Evolutionary conservation across 2,329 filamentous ascomycete species (phyloP).

Genomic region (Coleophoma eucalyptorum): DNA sequence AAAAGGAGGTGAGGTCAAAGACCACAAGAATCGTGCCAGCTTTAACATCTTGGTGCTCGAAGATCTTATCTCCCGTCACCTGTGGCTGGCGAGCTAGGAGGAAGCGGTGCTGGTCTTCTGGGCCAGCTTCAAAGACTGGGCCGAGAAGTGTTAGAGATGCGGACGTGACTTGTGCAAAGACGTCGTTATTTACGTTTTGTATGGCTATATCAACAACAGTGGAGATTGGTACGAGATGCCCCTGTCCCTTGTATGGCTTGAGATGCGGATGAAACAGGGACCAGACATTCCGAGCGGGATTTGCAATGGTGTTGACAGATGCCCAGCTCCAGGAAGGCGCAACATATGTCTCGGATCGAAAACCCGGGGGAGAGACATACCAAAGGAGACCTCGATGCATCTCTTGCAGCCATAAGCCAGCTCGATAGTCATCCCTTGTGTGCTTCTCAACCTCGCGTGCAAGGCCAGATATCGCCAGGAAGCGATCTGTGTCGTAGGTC

Average conservation of each 20-base stretch:
- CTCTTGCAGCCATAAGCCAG: slow-evolving; percentile 2
- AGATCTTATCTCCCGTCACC: not conserved
- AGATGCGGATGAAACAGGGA: not conserved
- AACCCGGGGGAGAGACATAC: not conserved
- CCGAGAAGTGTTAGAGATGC: not conserved
- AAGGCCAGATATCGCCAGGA: slow-evolving; percentile 1
- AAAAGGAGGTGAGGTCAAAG: not conserved
- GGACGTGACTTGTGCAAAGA: not conserved
- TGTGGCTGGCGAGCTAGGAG: not conserved
- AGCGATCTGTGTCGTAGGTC: slow-evolving; percentile 3
- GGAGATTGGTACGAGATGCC: not conserved
- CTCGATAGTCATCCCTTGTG: not conserved
- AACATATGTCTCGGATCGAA: not conserved
- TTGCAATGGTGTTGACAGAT: not conserved
- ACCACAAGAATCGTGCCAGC: not conserved
- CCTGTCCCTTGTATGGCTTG: not conserved
- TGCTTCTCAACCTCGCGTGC: not conserved
- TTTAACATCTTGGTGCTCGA: not conserved
- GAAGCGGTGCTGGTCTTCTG: not conserved
- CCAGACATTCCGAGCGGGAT: not conserved
- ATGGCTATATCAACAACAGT: not conserved
- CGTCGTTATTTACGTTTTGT: not conserved
- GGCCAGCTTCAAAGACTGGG: not conserved
- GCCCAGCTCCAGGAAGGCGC: slow-evolving; percentile 6
- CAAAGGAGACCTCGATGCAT: slow-evolving; percentile 1